Conservation (phyloP, 2,329 filamentous ascomycete species). For the Trichoderma atrobrunneum region DNA sequence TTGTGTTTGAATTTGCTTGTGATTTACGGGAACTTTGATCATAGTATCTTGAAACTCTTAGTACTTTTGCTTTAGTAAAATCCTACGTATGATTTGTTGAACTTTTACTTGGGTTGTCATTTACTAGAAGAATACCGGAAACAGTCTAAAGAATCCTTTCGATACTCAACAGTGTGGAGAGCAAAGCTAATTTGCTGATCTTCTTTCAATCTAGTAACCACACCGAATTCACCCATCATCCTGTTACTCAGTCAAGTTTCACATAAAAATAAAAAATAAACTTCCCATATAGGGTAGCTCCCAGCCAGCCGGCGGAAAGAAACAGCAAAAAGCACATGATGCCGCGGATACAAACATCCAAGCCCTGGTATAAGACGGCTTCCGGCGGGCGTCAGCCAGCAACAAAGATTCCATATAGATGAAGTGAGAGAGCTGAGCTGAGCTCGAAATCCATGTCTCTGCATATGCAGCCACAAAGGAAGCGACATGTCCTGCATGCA, state of each 20-base stretch:
- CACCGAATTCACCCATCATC: background rate
- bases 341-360: background rate
- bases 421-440: background rate
- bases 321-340: background rate
- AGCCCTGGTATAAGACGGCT: background rate
- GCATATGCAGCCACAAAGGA: constrained; percentile 5
- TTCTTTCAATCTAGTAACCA: background rate
- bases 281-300: background rate
- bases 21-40: background rate
- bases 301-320: background rate
- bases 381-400: too few relatives aligned
- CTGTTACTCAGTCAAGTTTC: background rate
- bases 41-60: background rate
- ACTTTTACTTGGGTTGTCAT: background rate
- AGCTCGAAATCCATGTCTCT: background rate
- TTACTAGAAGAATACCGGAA: background rate
- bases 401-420: background rate
- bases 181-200: background rate
- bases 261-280: background rate
- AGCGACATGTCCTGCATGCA: constrained; percentile 5
- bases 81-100: background rate
- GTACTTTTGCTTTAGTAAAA: background rate
- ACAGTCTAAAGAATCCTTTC: background rate
- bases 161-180: background rate
- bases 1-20: background rate